These are phyloP conservation scores for Leucocoprinus leucothites DNA, from an alignment of 768 basidiomycete genomes.

Conservation along the genomic window DNA sequence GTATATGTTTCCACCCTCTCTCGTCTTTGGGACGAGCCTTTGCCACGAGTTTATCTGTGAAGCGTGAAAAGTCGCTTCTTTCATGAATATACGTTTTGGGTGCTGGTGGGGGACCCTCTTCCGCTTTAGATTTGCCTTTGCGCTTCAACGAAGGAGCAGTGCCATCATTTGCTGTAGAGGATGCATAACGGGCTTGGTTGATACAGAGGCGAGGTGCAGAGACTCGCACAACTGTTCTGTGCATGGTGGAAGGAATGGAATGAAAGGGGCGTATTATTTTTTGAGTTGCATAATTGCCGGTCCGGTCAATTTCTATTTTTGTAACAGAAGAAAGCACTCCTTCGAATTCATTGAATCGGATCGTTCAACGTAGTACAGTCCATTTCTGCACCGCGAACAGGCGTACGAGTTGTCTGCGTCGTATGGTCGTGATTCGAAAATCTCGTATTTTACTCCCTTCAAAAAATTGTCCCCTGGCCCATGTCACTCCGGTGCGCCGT, in stretches of 20 bases:
- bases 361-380: too few species aligned
- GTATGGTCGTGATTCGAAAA: too few species aligned
- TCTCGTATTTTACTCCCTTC: too few species aligned
- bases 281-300: not conserved
- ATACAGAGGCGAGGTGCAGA: constrained; percentile 14
- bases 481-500: too few species aligned
- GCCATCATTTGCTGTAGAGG: constrained; percentile 16
- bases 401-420: too few species aligned
- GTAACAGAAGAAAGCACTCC: not conserved
- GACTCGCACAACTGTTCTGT: not conserved
- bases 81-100: not conserved
- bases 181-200: constrained; percentile 31
- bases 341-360: too few species aligned
- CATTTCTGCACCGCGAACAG: too few species aligned
- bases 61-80: not conserved
- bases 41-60: constrained; percentile 12
- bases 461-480: too few species aligned
- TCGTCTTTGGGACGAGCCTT: not conserved
- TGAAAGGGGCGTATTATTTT: not conserved
- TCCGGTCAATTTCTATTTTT: not conserved
- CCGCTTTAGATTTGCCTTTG: too few species aligned
- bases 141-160: too few species aligned
- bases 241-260: not conserved
- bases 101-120: not conserved
- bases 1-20: constrained; percentile 32